Base-by-base conservation (phyloP, 176 grass and related monocot species). In the Thalia dealbata region DNA sequence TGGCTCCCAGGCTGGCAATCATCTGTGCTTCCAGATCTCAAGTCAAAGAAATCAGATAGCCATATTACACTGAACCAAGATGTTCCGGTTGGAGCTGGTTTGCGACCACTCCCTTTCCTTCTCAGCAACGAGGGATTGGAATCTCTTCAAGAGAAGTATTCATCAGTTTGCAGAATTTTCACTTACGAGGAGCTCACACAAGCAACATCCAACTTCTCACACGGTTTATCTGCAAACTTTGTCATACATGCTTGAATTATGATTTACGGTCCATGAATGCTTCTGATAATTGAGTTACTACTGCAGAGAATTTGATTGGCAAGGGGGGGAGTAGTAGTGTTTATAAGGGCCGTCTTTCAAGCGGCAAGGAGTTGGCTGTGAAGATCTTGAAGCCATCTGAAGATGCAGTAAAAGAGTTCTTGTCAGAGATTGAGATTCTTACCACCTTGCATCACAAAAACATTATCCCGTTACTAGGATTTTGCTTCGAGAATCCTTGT, bases 261-360 rank as follows among this genome's bases (percentile, higher is more conserved):
- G 32, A 9, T 0, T 15, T 29, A 11, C 51, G 13, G 29, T 50
- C 12, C 22, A 41, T 50, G 46, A 51, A 26, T 42, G 1, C 51
- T 71, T 26, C 24, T 18, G 29, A 50, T 50, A 50, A 38, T 50
- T 26, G 22, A 43, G 12, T 71, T 81, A 13, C 7, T 50, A 77
- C 75, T 84, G 83, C 76, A 91, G 95, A 86, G 56, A 93, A 88
- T 67, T 72, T 99, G 52, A 91, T 93, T 75, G 95, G 95, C 46
- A 99, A 99, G 60, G 95, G 95, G 35, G 90, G 95, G 62, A 91
- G 80, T 12, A 95, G 95, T 77, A 80, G 81, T 76, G 95, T 99
- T 56, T 95, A 91, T 61, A 91, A 83, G 81, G 95, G 87, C 59
- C 69, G 56, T 0, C 65, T 99, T 72, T 19, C 25, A 56, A 83